Evolutionary conservation across 2,329 filamentous ascomycete genomes (phyloP).

Genomic region (Diaporthe batatas): DNA sequence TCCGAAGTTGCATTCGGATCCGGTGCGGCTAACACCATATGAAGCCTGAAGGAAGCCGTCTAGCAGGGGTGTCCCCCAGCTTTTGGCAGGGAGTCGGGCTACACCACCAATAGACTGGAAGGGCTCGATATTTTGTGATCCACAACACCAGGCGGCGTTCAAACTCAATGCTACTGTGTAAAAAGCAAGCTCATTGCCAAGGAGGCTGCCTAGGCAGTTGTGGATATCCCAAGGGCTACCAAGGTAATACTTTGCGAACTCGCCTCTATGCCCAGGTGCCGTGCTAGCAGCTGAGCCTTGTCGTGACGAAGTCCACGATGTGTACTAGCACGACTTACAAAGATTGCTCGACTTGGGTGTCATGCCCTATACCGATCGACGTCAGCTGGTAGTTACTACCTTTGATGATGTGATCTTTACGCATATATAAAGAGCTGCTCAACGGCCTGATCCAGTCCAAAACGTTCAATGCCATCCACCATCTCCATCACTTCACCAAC

Average conservation of each 20-base stretch:
- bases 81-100: background rate
- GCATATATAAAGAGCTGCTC: background rate
- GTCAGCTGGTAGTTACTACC: too few relatives aligned
- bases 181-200: background rate
- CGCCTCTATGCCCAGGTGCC: too few relatives aligned
- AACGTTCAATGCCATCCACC: background rate
- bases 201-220: too few relatives aligned
- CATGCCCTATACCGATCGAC: background rate
- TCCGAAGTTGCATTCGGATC: slow-evolving; percentile 1
- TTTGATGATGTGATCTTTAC: background rate
- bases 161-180: background rate
- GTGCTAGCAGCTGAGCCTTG: background rate
- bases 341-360: background rate
- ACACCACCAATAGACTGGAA: background rate
- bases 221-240: too few relatives aligned
- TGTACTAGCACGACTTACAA: background rate
- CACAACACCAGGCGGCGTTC: background rate
- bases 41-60: slow-evolving; percentile 16
- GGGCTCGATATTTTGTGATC: background rate
- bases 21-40: background rate
- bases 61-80: background rate
- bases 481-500: background rate
- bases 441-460: background rate
- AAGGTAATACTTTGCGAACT: too few relatives aligned
- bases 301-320: background rate